Evolutionary conservation across 805 yeast genomes (phyloP).

Genomic region (Sugiyamaella chiloensis): DNA sequence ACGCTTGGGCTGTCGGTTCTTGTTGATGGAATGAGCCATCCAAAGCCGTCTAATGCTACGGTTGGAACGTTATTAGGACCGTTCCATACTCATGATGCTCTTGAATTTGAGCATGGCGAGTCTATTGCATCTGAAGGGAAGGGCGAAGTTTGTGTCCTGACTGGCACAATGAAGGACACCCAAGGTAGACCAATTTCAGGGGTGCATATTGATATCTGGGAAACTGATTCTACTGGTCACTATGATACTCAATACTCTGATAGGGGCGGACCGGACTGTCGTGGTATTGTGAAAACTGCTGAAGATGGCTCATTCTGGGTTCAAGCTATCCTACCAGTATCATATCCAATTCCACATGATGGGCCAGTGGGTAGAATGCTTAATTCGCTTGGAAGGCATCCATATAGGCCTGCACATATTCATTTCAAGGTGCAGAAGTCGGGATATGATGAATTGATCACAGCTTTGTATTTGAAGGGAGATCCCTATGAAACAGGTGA

Average conservation of each 20-base stretch:
- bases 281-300: constrained; percentile 35
- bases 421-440: constrained; percentile 33
- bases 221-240: constrained; percentile 38
- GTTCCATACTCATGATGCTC: constrained; percentile 36
- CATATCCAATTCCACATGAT: constrained; percentile 41
- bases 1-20: constrained; percentile 36
- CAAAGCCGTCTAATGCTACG: constrained; percentile 26
- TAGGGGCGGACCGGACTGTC: constrained; percentile 37
- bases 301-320: constrained; percentile 30
- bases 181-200: constrained; percentile 34
- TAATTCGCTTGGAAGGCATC: constrained; percentile 36
- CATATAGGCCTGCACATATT: constrained; percentile 38
- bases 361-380: constrained; percentile 40
- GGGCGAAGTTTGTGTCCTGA: constrained; percentile 32
- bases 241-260: constrained; percentile 36
- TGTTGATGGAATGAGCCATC: constrained; percentile 33
- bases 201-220: constrained; percentile 38
- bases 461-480: constrained; percentile 33
- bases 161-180: constrained; percentile 31
- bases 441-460: constrained; percentile 33
- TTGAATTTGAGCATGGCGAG: constrained; percentile 32
- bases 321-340: constrained; percentile 35
- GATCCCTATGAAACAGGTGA: constrained; percentile 35
- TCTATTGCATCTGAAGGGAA: constrained; percentile 37
- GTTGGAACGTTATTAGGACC: constrained; percentile 38